Conservation (phyloP, 345 rosid genomes). For the Hevea brasiliensis region DNA sequence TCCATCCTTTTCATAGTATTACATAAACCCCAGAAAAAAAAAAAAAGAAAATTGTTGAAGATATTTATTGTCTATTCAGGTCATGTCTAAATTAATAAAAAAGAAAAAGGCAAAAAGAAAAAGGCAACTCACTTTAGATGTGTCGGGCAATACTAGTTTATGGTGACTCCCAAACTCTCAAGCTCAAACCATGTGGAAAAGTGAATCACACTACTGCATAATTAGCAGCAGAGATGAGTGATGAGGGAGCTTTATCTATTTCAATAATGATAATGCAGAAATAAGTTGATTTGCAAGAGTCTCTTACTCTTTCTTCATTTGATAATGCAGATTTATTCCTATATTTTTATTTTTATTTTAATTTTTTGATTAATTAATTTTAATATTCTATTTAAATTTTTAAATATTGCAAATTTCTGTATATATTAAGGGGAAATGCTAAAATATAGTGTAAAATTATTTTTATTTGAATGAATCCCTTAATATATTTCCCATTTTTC, state of each 20-base stretch:
- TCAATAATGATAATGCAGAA: slow-evolving; percentile 7
- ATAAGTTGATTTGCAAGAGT: neutral
- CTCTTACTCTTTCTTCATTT: too few relatives aligned
- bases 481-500: too few relatives aligned
- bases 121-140: slow-evolving; percentile 22
- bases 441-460: too few relatives aligned
- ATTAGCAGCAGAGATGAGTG: neutral
- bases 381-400: too few relatives aligned
- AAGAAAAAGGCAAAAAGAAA: slow-evolving; percentile 12
- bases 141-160: slow-evolving; percentile 17
- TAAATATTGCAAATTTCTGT: too few relatives aligned
- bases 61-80: slow-evolving; percentile 5
- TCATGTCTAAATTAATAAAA: slow-evolving; percentile 14
- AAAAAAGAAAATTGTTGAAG: neutral
- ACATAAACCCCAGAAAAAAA: neutral
- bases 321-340: too few relatives aligned
- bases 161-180: slow-evolving; percentile 35
- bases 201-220: slow-evolving; percentile 11
- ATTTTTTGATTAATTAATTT: too few relatives aligned
- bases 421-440: too few relatives aligned
- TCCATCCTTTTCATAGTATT: slow-evolving; percentile 1
- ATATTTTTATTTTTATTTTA: too few relatives aligned
- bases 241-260: slow-evolving; percentile 1
- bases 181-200: slow-evolving; percentile 22
- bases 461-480: too few relatives aligned